phyloP scores from a whole-genome alignment of 2,329 filamentous ascomycete genomes.

The Epichloe coenophiala region DNA sequence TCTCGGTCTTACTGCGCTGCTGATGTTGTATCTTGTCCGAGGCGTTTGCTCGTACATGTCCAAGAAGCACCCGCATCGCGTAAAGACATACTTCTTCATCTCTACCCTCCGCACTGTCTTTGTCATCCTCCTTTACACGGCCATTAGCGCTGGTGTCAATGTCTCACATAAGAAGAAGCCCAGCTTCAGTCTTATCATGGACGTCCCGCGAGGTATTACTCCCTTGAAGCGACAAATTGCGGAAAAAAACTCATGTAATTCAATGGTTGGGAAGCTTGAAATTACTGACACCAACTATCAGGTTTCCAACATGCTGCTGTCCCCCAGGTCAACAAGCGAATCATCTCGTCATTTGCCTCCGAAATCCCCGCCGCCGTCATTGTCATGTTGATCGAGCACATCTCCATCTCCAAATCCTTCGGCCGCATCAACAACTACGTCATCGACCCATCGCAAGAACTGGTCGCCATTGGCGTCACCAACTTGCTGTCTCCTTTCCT shows the following conservation, averaged over 20 bases:
- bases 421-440: conserved; percentile 70
- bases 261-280: not conserved
- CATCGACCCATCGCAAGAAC: conserved; percentile 66
- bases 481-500: conserved; percentile 69
- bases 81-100: conserved; percentile 65
- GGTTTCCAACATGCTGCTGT: conserved; percentile 59
- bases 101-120: conserved; percentile 68
- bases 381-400: conserved; percentile 68
- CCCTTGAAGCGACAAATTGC: not conserved
- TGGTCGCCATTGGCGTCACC: conserved; percentile 63
- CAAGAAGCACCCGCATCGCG: conserved; percentile 50
- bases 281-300: conserved; percentile 10
- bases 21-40: conserved; percentile 55
- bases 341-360: conserved; percentile 49
- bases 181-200: conserved; percentile 49
- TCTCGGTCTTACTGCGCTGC: conserved; percentile 55
- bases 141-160: conserved; percentile 62
- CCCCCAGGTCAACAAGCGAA: conserved; percentile 43
- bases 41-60: conserved; percentile 47
- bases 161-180: conserved; percentile 41
- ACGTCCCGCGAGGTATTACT: conserved; percentile 50
- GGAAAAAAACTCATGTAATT: not conserved
- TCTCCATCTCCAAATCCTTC: conserved; percentile 73
- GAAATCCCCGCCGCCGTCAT: conserved; percentile 64
- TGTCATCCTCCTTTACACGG: conserved; percentile 66